phyloP scores from a whole-genome alignment of 257 asterid genomes.

The Nicotiana sylvestris region DNA sequence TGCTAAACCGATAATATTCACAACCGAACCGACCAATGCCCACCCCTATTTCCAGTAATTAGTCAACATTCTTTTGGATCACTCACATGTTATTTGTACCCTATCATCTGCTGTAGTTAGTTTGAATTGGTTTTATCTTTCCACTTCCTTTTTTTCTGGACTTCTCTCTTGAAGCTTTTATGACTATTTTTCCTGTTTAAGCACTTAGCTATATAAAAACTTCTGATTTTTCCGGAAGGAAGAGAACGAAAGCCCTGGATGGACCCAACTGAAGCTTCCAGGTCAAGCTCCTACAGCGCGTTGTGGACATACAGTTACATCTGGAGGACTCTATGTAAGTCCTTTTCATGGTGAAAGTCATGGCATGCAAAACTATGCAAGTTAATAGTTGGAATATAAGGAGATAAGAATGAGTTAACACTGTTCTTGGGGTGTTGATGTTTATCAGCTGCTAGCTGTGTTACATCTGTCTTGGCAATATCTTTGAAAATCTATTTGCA shows the following conservation, averaged over 20 bases:
- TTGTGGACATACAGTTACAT: constrained; percentile 94
- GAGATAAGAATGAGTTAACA: background rate
- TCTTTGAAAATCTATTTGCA: background rate
- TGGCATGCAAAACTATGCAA: background rate
- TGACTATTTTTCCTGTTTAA: background rate
- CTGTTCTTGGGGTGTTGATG: background rate
- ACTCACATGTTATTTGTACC: background rate
- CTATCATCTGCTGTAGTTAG: background rate
- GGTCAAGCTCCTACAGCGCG: constrained; percentile 98
- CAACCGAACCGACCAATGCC: too few relatives aligned
- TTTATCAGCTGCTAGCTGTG: background rate
- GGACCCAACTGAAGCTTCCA: constrained; percentile 99
- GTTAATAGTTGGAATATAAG: background rate
- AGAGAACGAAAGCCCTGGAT: constrained; percentile 95
- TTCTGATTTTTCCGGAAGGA: constrained; percentile 58
- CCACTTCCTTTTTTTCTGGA: background rate
- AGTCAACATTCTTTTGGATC: background rate
- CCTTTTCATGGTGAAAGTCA: constrained; percentile 11
- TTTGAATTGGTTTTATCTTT: background rate
- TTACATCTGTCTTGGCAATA: background rate
- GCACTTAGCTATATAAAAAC: background rate
- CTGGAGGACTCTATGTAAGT: constrained; percentile 87
- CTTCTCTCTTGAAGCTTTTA: background rate
- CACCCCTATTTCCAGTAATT: background rate
- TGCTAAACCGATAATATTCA: too few relatives aligned